Evolutionary conservation across 306 rosid species (phyloP), one percentile per base, ranked within the genome.

Genomic region (Cucurbita ficifolia): DNA sequence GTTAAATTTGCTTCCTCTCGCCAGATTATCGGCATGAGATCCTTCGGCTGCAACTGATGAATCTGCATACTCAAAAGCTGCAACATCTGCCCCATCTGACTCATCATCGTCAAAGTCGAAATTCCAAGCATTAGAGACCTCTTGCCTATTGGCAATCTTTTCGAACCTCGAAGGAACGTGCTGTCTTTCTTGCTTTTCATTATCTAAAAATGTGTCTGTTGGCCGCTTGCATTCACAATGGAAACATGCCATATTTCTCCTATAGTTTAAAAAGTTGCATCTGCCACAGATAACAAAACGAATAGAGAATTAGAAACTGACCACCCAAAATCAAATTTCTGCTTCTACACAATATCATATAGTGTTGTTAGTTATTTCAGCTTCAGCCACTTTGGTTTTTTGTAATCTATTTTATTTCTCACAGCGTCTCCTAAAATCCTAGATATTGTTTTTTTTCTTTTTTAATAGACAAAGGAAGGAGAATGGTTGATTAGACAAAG

Each of bases 161-260:
- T 85, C 87, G 21, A 82, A 62, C 79, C 78, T 87, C 64, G 86
- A 76, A 74, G 87, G 85, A 59, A 67, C 81, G 36, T 46, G 79
- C 21, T 58, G 86, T 36, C 22, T 84, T 79, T 89, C 97, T 77
- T 81, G 96, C 84, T 77, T 64, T 76, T 76, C 89, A 77, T 77
- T 84, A 80, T 85, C 98, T 77, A 81, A n/a, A 79, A 83, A 83
- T 69, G 87, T 96, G 70, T 94, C 98, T 33, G 81, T 83, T 60
- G 98, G 98, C 42, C 97, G 98, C 85, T 90, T 94, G 81, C 98
- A 90, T 77, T 94, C 96, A 45, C 98, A 94, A 76, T 94, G 97
- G 83, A 94, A 94, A 76, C 98, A 94, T 51, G 75, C 97, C 85
- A 82, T 79, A 74, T 94, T 94, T 70, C 98, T 89, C 82, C 98